Evolutionary conservation across 768 basidiomycete genomes (phyloP).

Genomic region (Antrodiella citrinella): DNA sequence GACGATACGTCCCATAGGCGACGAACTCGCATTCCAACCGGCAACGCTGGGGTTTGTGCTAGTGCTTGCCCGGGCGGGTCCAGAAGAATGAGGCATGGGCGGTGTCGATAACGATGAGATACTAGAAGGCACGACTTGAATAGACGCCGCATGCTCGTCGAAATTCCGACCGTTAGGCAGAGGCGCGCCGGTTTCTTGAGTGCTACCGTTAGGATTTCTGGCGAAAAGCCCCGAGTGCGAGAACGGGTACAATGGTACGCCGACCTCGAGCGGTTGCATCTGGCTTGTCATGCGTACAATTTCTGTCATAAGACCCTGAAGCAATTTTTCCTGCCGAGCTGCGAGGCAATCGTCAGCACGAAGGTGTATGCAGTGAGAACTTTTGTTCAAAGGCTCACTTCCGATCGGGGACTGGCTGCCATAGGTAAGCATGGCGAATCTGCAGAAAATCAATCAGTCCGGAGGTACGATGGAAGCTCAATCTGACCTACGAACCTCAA

Average conservation of each 20-base stretch:
- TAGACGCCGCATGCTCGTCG: conserved; percentile 2
- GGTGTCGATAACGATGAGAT: neutral
- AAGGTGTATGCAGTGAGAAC: too few species aligned
- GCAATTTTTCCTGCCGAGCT: conserved; percentile 78
- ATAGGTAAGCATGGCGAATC: conserved; percentile 80
- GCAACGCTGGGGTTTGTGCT: neutral
- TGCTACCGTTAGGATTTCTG: conserved; percentile 12
- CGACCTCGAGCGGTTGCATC: conserved; percentile 71
- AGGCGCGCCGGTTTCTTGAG: conserved; percentile 15
- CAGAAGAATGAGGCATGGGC: neutral
- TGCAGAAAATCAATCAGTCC: too few species aligned
- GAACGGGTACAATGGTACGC: conserved; percentile 75
- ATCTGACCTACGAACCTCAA: conserved; percentile 40
- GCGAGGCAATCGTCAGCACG: conserved; percentile 1
- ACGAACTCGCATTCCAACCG: neutral
- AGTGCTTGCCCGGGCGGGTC: neutral
- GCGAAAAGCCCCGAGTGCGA: conserved; percentile 32
- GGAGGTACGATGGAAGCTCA: neutral
- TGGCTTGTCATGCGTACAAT: conserved; percentile 79
- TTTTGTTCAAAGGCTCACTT: conserved; percentile 52
- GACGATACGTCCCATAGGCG: neutral
- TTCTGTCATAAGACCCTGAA: conserved; percentile 80
- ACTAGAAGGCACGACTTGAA: neutral
- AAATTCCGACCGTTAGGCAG: conserved; percentile 15
- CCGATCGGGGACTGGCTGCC: conserved; percentile 77